Base-by-base conservation (phyloP, 371 early-diverging fungal species). In the Mortierella sp. region DNA sequence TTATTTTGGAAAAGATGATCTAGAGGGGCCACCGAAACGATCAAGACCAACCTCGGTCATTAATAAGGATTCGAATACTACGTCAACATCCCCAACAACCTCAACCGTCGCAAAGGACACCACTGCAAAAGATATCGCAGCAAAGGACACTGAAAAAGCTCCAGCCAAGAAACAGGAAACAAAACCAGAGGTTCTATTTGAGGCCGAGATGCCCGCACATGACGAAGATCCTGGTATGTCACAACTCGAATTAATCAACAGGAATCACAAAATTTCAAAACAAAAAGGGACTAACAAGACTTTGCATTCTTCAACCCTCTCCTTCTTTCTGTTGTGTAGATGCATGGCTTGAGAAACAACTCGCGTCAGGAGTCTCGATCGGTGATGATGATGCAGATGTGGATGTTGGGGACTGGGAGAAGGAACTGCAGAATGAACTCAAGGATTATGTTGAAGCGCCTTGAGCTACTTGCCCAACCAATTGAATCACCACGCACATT, bases 281-380 rank as follows among this genome's bases (percentile, higher is more conserved):
- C 52, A 21, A 15, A n/a, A 40, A 15, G 11, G 22, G 41, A 22
- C 21, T 2, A 15, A 40, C 28, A 52, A 8, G 57, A 8, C 21
- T 64, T 16, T 36, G 48, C 6, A 21, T n/a, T 66, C 47, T 15
- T 40, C 24, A 13, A 53, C 15, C 52, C 22, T 48, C 28, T 24
- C 57, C 36, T 62, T 45, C 36, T 6, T 60, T 11, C 28, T 28
- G 28, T 28, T 28, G 28, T 53, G 0, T 72, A 81, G 81, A 81
- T 69, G 81, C 81, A 41, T 81, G 81, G 81, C 67, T 81, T 4
- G 81, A 81, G 50, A 81, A 81, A 48, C 81, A 81, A 36, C 62
- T 81, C 16, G 72, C 81, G 0, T 81, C 81, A 10, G 67, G 71
- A 16, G 71, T 66, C 1, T 58, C 79, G 2, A 79, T 79, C 38